Evolutionary conservation across 208 protist species (phyloP).

Genomic region (Leptomonas pyrrhocoris): DNA sequence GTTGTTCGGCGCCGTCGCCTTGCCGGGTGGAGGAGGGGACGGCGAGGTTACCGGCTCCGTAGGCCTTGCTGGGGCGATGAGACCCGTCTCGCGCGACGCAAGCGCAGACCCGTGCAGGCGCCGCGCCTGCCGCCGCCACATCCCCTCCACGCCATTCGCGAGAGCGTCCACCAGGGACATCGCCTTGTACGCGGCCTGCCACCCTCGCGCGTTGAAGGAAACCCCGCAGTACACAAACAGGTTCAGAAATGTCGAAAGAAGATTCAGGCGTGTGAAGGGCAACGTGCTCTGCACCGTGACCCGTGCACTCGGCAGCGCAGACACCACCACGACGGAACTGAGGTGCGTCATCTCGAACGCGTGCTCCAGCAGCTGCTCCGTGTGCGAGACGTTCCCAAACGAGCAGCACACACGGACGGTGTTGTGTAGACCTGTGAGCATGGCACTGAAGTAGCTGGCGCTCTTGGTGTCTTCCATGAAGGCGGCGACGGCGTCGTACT

Average conservation of each 20-base stretch:
- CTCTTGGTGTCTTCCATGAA: conserved; percentile 55
- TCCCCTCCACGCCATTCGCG: conserved; percentile 78
- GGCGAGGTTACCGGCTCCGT: not conserved
- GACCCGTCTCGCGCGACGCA: conserved; percentile 15
- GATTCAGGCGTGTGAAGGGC: conserved; percentile 56
- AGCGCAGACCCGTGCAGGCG: conserved; percentile 21
- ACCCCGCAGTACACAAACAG: conserved; percentile 66
- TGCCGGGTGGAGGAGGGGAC: not conserved
- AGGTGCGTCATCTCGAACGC: conserved; percentile 68
- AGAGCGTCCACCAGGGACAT: conserved; percentile 79
- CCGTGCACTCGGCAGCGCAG: conserved; percentile 17
- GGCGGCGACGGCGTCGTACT: conserved; percentile 31
- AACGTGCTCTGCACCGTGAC: conserved; percentile 52
- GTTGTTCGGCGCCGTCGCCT: not conserved
- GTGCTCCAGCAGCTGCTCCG: conserved; percentile 70
- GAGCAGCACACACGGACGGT: conserved; percentile 77
- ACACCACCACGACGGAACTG: conserved; percentile 46
- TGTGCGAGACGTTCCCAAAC: conserved; percentile 72
- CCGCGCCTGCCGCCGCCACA: conserved; percentile 61
- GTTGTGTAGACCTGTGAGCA: conserved; percentile 65
- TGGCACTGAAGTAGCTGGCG: conserved; percentile 47
- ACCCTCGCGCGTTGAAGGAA: conserved; percentile 62
- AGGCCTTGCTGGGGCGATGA: conserved; percentile 1
- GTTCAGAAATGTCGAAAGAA: conserved; percentile 69
- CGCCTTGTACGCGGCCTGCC: conserved; percentile 70